phyloP scores from a whole-genome alignment of 2,329 filamentous ascomycete species.

The Alternaria panax region DNA sequence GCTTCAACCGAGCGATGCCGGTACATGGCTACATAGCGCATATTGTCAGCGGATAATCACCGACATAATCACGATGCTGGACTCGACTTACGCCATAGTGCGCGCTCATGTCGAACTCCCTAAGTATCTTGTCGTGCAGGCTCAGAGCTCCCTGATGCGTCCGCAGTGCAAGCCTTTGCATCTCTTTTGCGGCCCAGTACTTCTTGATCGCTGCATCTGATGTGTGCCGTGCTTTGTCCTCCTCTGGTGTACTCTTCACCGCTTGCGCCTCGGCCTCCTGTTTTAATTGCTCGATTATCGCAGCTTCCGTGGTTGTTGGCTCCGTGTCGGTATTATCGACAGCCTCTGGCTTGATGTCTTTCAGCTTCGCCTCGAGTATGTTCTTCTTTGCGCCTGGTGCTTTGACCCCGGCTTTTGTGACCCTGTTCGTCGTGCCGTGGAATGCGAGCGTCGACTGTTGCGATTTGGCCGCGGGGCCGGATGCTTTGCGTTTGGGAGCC shows the following conservation, averaged over 20 bases:
- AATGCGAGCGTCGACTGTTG: constrained; percentile 70
- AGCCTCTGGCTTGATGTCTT: constrained; percentile 36
- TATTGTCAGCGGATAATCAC: constrained; percentile 18
- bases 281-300: constrained; percentile 49
- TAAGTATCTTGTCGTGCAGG: constrained; percentile 81
- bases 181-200: constrained; percentile 81
- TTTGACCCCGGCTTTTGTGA: constrained; percentile 64
- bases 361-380: constrained; percentile 42
- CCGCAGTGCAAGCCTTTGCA: constrained; percentile 69
- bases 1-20: constrained; percentile 78
- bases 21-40: constrained; percentile 76
- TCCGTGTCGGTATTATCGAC: constrained; percentile 33
- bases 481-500: constrained; percentile 55
- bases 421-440: constrained; percentile 61
- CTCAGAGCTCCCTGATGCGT: constrained; percentile 80
- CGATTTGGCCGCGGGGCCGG: constrained; percentile 56
- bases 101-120: constrained; percentile 90
- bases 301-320: constrained; percentile 50
- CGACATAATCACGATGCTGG: too few relatives aligned
- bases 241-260: constrained; percentile 45
- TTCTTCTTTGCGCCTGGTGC: constrained; percentile 50
- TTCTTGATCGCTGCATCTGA: constrained; percentile 72
- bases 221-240: constrained; percentile 69
- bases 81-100: constrained; percentile 81
- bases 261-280: constrained; percentile 41